Percentiles rank a stretch among this genome's conserved stretches.
phyloP scores from a whole-genome alignment of 768 basidiomycete species.

The Rubroboletus satanas region DNA sequence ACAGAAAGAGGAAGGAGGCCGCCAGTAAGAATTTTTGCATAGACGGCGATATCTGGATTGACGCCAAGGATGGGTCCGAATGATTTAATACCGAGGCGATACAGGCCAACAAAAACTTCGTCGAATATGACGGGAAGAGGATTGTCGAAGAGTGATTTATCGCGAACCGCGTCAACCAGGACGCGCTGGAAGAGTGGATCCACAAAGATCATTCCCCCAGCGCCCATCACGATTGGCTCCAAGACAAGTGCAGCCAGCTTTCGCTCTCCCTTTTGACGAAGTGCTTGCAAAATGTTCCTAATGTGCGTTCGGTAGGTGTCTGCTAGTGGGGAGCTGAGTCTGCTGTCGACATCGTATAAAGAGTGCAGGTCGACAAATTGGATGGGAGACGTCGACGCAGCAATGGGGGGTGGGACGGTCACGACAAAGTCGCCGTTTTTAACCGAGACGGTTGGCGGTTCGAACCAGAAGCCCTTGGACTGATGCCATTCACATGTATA shows the following conservation, averaged over 20 bases:
- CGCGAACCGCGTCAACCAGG: conserved; percentile 76
- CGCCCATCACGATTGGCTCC: conserved; percentile 91
- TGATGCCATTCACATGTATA: conserved; percentile 97
- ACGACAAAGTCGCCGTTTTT: conserved; percentile 55
- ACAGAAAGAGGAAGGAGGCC: conserved; percentile 84
- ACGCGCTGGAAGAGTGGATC: conserved; percentile 94
- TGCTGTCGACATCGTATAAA: conserved; percentile 66
- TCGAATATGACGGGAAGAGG: conserved; percentile 92
- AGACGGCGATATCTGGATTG: conserved; percentile 82
- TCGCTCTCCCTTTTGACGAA: conserved; percentile 39
- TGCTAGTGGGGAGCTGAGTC: conserved; percentile 62
- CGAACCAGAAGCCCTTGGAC: conserved; percentile 91
- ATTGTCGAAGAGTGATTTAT: conserved; percentile 31
- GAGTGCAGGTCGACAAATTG: conserved; percentile 44
- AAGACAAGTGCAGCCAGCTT: conserved; percentile 75
- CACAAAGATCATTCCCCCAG: conserved; percentile 95
- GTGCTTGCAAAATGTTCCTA: conserved; percentile 41
- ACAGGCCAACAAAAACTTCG: conserved; percentile 93
- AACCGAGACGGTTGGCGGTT: conserved; percentile 76
- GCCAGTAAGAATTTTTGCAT: conserved; percentile 93
- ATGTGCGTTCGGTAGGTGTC: conserved; percentile 60
- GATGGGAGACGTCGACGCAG: conserved; percentile 22
- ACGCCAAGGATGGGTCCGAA: conserved; percentile 62
- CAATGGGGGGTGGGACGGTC: conserved; percentile 49
- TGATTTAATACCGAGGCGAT: conserved; percentile 76